phyloP scores from a whole-genome alignment of 768 basidiomycete genomes.

The Gelatoporia subvermispora region DNA sequence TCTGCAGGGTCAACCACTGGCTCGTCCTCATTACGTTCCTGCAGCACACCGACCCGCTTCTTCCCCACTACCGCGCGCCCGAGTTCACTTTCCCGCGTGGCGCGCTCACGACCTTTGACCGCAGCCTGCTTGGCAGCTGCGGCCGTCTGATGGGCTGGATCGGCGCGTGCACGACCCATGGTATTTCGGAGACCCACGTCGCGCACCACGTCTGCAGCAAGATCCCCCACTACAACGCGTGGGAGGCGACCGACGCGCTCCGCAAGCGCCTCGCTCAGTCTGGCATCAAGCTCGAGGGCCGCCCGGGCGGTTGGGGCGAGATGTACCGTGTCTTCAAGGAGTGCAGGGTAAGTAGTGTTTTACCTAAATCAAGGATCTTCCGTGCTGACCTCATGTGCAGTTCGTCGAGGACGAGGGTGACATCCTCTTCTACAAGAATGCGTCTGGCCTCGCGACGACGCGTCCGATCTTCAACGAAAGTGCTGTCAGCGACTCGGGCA shows the following conservation, averaged over 20 bases:
- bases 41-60: conserved; percentile 93
- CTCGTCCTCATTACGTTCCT: conserved; percentile 94
- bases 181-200: conserved; percentile 93
- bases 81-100: conserved; percentile 94
- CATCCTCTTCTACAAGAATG: conserved; percentile 89
- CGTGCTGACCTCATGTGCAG: conserved; percentile 24
- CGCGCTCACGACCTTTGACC: conserved; percentile 88
- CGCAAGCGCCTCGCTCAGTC: conserved; percentile 62
- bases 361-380: neutral
- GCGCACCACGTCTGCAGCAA: conserved; percentile 90
- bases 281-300: conserved; percentile 61
- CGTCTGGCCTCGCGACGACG: conserved; percentile 67
- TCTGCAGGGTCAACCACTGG: conserved; percentile 81
- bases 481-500: conserved; percentile 59
- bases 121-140: conserved; percentile 70
- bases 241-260: conserved; percentile 87
- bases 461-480: conserved; percentile 65
- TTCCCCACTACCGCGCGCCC: conserved; percentile 87
- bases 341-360: conserved; percentile 54
- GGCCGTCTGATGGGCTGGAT: conserved; percentile 82
- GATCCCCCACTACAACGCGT: conserved; percentile 94
- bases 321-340: conserved; percentile 70
- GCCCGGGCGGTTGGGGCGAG: conserved; percentile 77
- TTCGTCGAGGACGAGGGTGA: conserved; percentile 95
- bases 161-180: conserved; percentile 80